phyloP scores from a whole-genome alignment of 805 yeast genomes.

The Hanseniaspora valbyensis region DNA sequence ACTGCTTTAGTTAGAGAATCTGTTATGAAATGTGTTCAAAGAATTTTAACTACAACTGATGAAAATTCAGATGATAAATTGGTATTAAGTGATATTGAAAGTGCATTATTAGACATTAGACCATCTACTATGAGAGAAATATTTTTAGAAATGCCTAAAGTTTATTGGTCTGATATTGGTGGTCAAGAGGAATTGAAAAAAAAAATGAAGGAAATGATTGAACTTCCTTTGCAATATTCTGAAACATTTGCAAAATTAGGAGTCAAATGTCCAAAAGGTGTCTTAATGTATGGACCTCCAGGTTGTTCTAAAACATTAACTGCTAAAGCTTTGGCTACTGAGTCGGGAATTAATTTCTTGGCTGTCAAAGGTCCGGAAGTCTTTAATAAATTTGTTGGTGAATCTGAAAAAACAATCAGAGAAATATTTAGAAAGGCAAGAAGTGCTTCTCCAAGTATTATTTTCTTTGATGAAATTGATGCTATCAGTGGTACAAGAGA shows the following conservation, averaged over 20 bases:
- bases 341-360: constrained; percentile 82
- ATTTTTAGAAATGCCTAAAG: constrained; percentile 86
- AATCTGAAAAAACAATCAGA: constrained; percentile 83
- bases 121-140: constrained; percentile 98
- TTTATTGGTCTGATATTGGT: constrained; percentile 88
- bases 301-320: constrained; percentile 94
- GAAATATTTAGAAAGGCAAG: constrained; percentile 88
- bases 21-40: constrained; percentile 68
- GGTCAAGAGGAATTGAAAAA: constrained; percentile 80
- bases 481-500: constrained; percentile 77
- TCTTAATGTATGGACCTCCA: constrained; percentile 91
- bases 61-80: constrained; percentile 30
- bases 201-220: constrained; percentile 80
- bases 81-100: constrained; percentile 46
- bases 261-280: constrained; percentile 84
- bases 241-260: constrained; percentile 70
- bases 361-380: constrained; percentile 97
- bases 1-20: constrained; percentile 80
- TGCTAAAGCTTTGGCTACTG: constrained; percentile 92
- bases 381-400: constrained; percentile 92
- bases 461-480: constrained; percentile 94
- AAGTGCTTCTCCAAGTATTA: constrained; percentile 88
- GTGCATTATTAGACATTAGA: constrained; percentile 65
- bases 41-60: constrained; percentile 34
- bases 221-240: constrained; percentile 74